Evolutionary conservation across 495 filamentous ascomycete species (phyloP).

Genomic region (Penicillium turbatum): DNA sequence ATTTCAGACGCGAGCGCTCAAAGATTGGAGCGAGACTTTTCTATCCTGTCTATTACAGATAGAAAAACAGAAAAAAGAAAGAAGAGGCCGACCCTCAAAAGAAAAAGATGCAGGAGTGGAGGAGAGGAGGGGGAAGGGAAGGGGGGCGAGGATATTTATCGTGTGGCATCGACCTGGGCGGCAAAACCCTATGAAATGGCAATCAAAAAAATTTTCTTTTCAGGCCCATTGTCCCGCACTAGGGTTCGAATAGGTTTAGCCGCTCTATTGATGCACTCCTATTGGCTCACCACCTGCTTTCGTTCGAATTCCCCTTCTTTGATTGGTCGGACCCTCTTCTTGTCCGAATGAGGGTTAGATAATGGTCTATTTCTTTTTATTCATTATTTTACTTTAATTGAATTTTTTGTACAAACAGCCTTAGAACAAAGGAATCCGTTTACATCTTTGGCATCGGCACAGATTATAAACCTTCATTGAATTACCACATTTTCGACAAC

Average conservation of each 20-base stretch:
- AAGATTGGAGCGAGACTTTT: slow-evolving; percentile 27
- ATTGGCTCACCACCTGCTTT: slow-evolving; percentile 14
- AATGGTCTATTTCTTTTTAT: not conserved
- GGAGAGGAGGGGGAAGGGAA: slow-evolving; percentile 29
- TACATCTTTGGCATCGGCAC: not conserved
- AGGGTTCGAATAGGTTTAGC: slow-evolving; percentile 9
- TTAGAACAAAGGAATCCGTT: not conserved
- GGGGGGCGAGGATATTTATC: slow-evolving; percentile 47
- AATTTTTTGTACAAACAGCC: not conserved
- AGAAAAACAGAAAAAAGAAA: slow-evolving; percentile 38
- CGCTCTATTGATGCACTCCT: not conserved
- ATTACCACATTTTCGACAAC: no score
- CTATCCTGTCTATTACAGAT: slow-evolving; percentile 41
- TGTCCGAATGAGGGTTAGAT: slow-evolving; percentile 1
- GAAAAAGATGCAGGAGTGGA: slow-evolving; percentile 26
- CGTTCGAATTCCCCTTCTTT: slow-evolving; percentile 10
- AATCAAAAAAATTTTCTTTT: slow-evolving; percentile 28
- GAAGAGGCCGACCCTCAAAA: slow-evolving; percentile 45
- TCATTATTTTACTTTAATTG: not conserved
- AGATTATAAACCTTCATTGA: no score
- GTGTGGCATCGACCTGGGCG: slow-evolving; percentile 35
- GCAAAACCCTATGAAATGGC: slow-evolving; percentile 19
- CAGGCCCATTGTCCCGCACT: slow-evolving; percentile 24
- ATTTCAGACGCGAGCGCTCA: slow-evolving; percentile 35
- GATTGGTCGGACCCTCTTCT: slow-evolving; percentile 10